Base-by-base conservation (phyloP, 768 basidiomycete genomes). In the Ramaria sp. region DNA sequence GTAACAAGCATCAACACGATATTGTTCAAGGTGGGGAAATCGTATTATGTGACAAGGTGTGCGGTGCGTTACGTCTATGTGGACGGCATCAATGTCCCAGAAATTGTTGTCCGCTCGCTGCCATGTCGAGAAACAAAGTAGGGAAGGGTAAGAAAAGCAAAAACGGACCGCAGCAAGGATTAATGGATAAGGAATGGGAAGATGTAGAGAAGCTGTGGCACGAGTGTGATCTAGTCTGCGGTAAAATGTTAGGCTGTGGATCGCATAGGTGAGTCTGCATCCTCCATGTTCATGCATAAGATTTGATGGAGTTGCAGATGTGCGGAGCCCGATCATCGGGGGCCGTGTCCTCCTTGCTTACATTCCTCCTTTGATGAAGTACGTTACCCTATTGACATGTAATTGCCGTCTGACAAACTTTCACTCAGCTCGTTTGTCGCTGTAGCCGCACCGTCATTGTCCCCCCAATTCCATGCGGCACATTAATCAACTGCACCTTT, bases 281-380 rank as follows among this genome's bases (percentile, higher is more conserved):
- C 3, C 3, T 47, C 27, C 20, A 17, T 45, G 15, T 42, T 38
- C 17, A n/a, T 7, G 45, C 53, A 27, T 50, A 17, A 12, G 15
- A n/a, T n/a, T 24, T 45, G 7, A 54, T 38, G 10, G 31, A 12
- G 6, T 20, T 61, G n/a, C 52, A 46, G 52, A 24, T 99, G 95
- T 66, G 82, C 86, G 59, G 76, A 77, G 63, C 73, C 75, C 41
- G 95, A 98, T 66, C 95, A 99, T 68, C 79, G 75, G 58, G 91
- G 91, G 0, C 70, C 77, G 0, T 99, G 96, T 67, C 83, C 79
- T 0, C 77, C 84, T 20, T 99, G 96, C 69, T 72, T 95, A 51
- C 78, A 84, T 67, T 91, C 91, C 46, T 85, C 86, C 1, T 99
- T 94, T 63, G 93, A 97, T 42, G 96, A 99, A 81, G 85, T 86